These are phyloP conservation scores for Cenchrus americanus DNA, from an alignment of 176 grass and related monocot genomes.

Conservation along the genomic window DNA sequence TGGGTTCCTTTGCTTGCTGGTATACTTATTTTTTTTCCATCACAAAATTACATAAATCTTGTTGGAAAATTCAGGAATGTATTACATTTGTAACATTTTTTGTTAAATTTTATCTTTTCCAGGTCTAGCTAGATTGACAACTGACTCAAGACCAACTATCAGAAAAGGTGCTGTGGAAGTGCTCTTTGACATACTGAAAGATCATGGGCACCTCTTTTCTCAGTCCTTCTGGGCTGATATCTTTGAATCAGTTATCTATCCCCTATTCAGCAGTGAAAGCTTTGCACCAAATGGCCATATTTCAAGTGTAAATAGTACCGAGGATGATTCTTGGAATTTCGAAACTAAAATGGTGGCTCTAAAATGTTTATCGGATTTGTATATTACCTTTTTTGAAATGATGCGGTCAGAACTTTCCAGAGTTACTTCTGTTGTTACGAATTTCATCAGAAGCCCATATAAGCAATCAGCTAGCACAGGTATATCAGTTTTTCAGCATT, in stretches of 20 bases:
- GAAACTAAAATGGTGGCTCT: constrained; percentile 78
- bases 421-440: constrained; percentile 68
- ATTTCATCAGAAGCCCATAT: constrained; percentile 79
- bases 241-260: constrained; percentile 84
- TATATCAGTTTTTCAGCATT: constrained; percentile 69
- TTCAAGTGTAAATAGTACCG: constrained; percentile 48
- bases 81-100: constrained; percentile 31
- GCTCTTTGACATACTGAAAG: constrained; percentile 94
- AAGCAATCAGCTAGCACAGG: constrained; percentile 77
- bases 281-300: constrained; percentile 47
- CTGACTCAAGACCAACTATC: constrained; percentile 86
- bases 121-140: constrained; percentile 93
- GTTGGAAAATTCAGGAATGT: constrained; percentile 31
- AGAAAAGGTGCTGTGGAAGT: constrained; percentile 96
- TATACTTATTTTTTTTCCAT: constrained; percentile 42
- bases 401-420: constrained; percentile 66
- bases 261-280: constrained; percentile 66
- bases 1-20: constrained; percentile 95
- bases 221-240: constrained; percentile 79
- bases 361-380: constrained; percentile 79
- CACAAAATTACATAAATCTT: constrained; percentile 20
- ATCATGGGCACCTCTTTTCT: constrained; percentile 91
- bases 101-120: constrained; percentile 31
- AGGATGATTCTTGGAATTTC: constrained; percentile 65
- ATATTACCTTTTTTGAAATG: constrained; percentile 79